Evolutionary conservation across 2,329 filamentous ascomycete species (phyloP).

Genomic region (Byssoonygena ceratinophila): DNA sequence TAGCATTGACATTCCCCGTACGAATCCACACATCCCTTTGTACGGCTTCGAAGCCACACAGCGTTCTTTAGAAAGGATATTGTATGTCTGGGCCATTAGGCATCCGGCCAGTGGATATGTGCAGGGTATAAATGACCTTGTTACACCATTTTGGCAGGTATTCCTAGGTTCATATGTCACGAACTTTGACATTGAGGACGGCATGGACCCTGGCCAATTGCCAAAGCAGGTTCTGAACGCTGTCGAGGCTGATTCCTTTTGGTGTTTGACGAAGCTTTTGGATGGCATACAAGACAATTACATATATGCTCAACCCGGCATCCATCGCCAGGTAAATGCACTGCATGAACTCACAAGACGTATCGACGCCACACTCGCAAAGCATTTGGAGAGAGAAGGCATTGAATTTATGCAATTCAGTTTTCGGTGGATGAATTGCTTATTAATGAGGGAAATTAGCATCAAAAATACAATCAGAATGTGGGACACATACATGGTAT

Average conservation of each 20-base stretch:
- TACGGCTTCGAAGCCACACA: conserved; percentile 96
- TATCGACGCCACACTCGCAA: conserved; percentile 74
- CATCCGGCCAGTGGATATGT: conserved; percentile 97
- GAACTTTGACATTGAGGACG: conserved; percentile 80
- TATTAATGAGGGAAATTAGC: conserved; percentile 94
- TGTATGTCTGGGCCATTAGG: conserved; percentile 95
- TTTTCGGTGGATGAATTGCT: conserved; percentile 99
- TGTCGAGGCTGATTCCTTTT: conserved; percentile 95
- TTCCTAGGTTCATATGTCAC: conserved; percentile 91
- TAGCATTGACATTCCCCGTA: conserved; percentile 92
- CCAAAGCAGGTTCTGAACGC: conserved; percentile 85
- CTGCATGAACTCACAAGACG: conserved; percentile 80
- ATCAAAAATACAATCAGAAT: conserved; percentile 95
- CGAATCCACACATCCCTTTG: conserved; percentile 87
- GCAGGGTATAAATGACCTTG: conserved; percentile 95
- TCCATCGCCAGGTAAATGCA: conserved; percentile 83
- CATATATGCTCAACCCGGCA: conserved; percentile 93
- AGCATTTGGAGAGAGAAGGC: conserved; percentile 78
- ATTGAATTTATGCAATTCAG: conserved; percentile 99
- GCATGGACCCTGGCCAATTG: conserved; percentile 93
- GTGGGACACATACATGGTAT: conserved; percentile 98
- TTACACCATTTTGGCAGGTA: conserved; percentile 96
- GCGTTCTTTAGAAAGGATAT: conserved; percentile 79
- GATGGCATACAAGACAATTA: conserved; percentile 99
- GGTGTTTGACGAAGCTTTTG: conserved; percentile 95